phyloP scores from a whole-genome alignment of 192 early-diverging fungal genomes.

The Backusella macrospora region DNA sequence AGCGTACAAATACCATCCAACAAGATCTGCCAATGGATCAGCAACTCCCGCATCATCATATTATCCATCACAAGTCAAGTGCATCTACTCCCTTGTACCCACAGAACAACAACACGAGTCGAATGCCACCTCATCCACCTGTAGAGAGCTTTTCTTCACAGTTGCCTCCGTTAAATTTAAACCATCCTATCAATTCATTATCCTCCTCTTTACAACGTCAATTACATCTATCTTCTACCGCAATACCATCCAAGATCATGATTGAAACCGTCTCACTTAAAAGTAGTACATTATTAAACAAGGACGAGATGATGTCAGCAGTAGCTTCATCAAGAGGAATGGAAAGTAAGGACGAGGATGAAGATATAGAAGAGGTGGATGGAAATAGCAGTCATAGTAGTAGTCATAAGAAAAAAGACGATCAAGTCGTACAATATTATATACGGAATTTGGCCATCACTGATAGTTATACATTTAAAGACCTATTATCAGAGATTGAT shows the following conservation, averaged over 20 bases:
- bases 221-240: slow-evolving; percentile 5
- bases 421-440: slow-evolving; percentile 11
- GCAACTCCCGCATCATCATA: background rate
- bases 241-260: background rate
- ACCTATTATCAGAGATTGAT: slow-evolving; percentile 36
- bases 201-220: slow-evolving; percentile 2
- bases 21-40: background rate
- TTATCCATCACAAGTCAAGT: background rate
- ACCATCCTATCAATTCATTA: background rate
- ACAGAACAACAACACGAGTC: background rate
- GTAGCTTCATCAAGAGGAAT: no score
- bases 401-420: no score
- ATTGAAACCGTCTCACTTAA: slow-evolving; percentile 37
- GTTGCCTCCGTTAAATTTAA: background rate
- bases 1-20: background rate
- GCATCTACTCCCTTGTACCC: slow-evolving; percentile 22
- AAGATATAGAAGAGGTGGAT: no score
- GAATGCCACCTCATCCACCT: slow-evolving; percentile 2
- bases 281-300: slow-evolving; percentile 5
- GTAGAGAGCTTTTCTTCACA: slow-evolving; percentile 15
- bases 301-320: slow-evolving; percentile 7
- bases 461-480: slow-evolving; percentile 37
- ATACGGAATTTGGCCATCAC: slow-evolving; percentile 42
- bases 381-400: no score
- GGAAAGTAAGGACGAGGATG: no score